These are phyloP conservation scores for Cardamine resedifolia DNA, from an alignment of 345 rosid genomes.

Conservation along the genomic window DNA sequence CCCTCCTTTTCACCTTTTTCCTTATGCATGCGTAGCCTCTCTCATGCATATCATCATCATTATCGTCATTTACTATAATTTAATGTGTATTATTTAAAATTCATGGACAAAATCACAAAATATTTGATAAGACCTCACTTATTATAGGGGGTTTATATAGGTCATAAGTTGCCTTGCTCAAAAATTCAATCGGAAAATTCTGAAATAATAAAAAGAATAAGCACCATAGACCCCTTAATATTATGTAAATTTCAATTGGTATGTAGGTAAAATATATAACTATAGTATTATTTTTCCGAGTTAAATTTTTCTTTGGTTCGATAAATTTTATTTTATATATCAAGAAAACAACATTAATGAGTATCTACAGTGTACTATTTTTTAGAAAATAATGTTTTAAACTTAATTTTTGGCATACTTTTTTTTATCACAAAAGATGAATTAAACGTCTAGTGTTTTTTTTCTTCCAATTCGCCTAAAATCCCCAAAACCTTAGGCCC, in stretches of 20 bases:
- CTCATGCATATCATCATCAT: slow-evolving; percentile 40
- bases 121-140: background rate
- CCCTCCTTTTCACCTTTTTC: slow-evolving; percentile 25
- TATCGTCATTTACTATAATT: slow-evolving; percentile 23
- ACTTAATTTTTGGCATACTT: background rate
- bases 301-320: no score
- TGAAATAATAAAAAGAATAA: background rate
- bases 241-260: no score
- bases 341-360: background rate
- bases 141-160: no score
- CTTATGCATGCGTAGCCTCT: slow-evolving; percentile 36
- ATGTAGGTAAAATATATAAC: no score
- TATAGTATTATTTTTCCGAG: background rate
- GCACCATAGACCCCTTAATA: background rate
- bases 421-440: background rate
- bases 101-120: background rate
- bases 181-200: background rate
- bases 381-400: background rate
- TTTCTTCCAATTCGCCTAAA: background rate
- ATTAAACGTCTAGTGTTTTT: background rate
- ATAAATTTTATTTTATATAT: no score
- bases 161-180: background rate
- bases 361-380: background rate
- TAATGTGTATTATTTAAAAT: background rate
- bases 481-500: background rate